Evolutionary conservation across 1,139 yeast genomes (phyloP).

Genomic region (Yamadazyma mexicana): DNA sequence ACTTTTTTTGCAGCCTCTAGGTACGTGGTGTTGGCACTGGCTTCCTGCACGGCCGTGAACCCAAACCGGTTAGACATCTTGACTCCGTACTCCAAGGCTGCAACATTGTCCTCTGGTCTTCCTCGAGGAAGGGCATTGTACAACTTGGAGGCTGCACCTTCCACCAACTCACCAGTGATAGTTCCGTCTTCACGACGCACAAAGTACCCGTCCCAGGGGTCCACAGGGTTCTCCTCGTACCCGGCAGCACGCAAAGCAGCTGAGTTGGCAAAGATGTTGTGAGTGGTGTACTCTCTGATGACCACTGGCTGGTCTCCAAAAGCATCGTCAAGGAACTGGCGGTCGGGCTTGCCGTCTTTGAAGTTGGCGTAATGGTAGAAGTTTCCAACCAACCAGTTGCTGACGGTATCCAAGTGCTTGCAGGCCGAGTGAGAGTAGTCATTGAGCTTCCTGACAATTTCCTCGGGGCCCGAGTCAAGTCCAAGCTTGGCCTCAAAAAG

Average conservation of each 20-base stretch:
- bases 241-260: constrained; percentile 25
- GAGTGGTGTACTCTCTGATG: constrained; percentile 22
- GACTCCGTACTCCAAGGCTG: constrained; percentile 21
- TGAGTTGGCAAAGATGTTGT: constrained; percentile 22
- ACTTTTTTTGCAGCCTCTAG: constrained; percentile 20
- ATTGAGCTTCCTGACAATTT: constrained; percentile 15
- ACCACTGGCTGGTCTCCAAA: constrained; percentile 25
- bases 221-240: constrained; percentile 21
- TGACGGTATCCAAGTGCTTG: constrained; percentile 13
- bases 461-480: constrained; percentile 10
- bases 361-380: constrained; percentile 22
- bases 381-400: constrained; percentile 23
- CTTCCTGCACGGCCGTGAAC: constrained; percentile 24
- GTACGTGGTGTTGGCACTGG: constrained; percentile 21
- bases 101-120: constrained; percentile 18
- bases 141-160: constrained; percentile 22
- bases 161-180: constrained; percentile 23
- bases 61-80: constrained; percentile 23
- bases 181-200: constrained; percentile 22
- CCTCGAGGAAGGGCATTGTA: constrained; percentile 20
- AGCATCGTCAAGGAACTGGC: constrained; percentile 22
- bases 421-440: constrained; percentile 11
- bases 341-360: constrained; percentile 21
- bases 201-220: constrained; percentile 24
- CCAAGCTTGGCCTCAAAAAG: constrained; percentile 17